phyloP scores from a whole-genome alignment of 306 rosid species.

The Senna tora region DNA sequence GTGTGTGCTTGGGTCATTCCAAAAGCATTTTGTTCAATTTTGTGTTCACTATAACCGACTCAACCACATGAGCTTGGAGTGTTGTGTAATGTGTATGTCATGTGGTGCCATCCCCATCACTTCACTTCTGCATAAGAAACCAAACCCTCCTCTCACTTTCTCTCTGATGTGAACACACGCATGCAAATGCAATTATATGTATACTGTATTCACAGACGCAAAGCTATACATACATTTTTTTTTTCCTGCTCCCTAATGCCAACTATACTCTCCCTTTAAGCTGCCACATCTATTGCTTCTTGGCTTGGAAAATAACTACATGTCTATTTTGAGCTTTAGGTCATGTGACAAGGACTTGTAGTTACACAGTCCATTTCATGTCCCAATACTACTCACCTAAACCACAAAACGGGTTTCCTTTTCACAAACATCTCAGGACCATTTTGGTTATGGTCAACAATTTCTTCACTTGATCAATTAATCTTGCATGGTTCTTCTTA shows the following conservation, averaged over 20 bases:
- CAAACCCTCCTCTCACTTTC: conserved; percentile 32
- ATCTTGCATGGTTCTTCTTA: conserved; percentile 8
- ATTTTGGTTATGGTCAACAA: conserved; percentile 14
- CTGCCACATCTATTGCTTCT: conserved; percentile 40
- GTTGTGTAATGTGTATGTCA: conserved; percentile 33
- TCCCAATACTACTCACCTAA: conserved; percentile 11
- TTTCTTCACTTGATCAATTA: not conserved
- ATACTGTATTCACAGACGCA: conserved; percentile 19
- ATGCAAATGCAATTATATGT: conserved; percentile 7
- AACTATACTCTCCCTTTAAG: conserved; percentile 33
- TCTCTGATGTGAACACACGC: conserved; percentile 23
- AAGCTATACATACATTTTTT: not conserved
- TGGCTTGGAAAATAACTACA: conserved; percentile 46
- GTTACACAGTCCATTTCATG: conserved; percentile 19
- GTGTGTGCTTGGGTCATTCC: conserved; percentile 51
- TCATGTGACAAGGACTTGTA: conserved; percentile 41
- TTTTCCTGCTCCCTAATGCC: conserved; percentile 34
- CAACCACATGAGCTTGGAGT: conserved; percentile 46
- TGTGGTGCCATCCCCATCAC: conserved; percentile 16
- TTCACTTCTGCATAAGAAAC: conserved; percentile 21
- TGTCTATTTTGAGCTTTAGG: conserved; percentile 24
- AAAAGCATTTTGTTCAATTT: conserved; percentile 50
- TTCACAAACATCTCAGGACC: conserved; percentile 1
- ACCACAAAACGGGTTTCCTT: not conserved
- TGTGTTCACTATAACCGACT: conserved; percentile 50